phyloP scores from a whole-genome alignment of 352 stramenopile species.

The Pythium dissotocum region DNA sequence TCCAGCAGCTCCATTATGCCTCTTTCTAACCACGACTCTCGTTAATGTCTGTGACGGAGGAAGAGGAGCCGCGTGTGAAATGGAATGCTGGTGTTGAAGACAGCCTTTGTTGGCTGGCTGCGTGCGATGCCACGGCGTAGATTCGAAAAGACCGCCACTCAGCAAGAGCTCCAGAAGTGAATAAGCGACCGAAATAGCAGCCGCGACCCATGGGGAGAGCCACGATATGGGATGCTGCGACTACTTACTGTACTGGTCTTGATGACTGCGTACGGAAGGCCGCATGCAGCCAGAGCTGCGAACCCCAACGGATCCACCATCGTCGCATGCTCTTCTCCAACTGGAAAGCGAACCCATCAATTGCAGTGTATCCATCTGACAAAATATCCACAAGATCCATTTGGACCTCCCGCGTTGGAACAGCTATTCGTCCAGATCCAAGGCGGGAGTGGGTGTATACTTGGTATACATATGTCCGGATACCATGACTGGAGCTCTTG shows the following conservation, averaged over 20 bases:
- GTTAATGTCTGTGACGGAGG: neutral
- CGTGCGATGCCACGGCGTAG: neutral
- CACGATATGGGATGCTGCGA: neutral
- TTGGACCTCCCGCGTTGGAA: slow-evolving; percentile 3
- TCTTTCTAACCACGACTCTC: no score
- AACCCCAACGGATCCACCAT: neutral
- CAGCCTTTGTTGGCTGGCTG: neutral
- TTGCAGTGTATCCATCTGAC: neutral
- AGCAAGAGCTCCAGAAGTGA: neutral
- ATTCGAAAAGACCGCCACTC: slow-evolving; percentile 4
- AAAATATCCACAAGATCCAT: neutral
- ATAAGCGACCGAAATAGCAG: slow-evolving; percentile 4
- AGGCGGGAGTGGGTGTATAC: neutral
- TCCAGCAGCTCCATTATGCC: slow-evolving; percentile 34
- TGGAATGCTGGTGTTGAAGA: slow-evolving; percentile 10
- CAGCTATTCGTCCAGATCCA: neutral
- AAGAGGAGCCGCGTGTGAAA: neutral
- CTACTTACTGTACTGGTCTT: neutral
- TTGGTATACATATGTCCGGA: neutral
- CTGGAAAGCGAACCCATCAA: neutral
- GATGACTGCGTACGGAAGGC: neutral
- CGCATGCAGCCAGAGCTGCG: neutral
- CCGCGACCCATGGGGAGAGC: neutral
- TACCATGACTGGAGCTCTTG: neutral
- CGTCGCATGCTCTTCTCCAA: neutral